These are phyloP conservation scores for Pichia sp. DNA, from an alignment of 1,139 yeast species.

Conservation along the genomic window DNA sequence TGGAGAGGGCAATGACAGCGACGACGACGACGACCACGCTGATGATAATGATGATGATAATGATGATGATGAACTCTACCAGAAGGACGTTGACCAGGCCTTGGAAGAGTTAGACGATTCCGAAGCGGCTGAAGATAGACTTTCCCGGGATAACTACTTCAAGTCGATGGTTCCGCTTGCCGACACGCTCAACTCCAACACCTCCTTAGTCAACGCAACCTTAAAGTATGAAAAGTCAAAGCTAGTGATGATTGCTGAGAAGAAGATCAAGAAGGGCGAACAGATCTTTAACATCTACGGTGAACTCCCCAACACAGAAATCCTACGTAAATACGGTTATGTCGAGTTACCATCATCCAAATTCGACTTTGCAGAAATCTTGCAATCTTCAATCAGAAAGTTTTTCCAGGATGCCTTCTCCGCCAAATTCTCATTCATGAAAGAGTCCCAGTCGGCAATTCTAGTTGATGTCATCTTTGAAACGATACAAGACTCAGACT, in stretches of 20 bases:
- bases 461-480: constrained; percentile 35
- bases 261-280: constrained; percentile 54
- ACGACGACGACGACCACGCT: constrained; percentile 10
- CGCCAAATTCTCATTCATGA: constrained; percentile 19
- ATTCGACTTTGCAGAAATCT: constrained; percentile 77
- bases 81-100: neutral
- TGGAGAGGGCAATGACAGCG: constrained; percentile 23
- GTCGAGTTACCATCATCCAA: constrained; percentile 74
- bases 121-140: constrained; percentile 18
- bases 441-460: constrained; percentile 14
- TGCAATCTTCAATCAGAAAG: constrained; percentile 39
- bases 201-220: constrained; percentile 69
- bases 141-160: constrained; percentile 40
- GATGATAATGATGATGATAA: constrained; percentile 26
- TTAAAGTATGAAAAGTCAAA: constrained; percentile 42
- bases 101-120: neutral
- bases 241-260: constrained; percentile 68
- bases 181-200: constrained; percentile 83
- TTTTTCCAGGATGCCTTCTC: constrained; percentile 17
- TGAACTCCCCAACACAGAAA: constrained; percentile 83
- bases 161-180: constrained; percentile 94
- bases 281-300: constrained; percentile 89
- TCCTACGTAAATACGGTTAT: constrained; percentile 85
- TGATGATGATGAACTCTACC: constrained; percentile 29
- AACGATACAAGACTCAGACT: constrained; percentile 31